Evolutionary conservation across 1,284 basidiomycete genomes (phyloP).

Genomic region (Puccinia coronata): DNA sequence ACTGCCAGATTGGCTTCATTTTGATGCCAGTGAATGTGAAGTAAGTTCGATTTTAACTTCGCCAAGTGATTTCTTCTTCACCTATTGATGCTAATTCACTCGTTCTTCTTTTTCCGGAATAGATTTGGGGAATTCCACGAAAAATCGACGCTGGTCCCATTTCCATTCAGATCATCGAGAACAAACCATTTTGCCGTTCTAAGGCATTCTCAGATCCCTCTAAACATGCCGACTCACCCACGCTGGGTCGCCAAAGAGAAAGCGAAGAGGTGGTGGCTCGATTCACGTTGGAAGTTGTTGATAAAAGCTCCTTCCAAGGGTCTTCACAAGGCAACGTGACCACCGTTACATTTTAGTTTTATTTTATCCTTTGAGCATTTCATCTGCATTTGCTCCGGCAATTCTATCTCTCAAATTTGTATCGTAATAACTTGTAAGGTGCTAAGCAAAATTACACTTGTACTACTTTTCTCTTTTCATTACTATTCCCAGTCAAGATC

Average conservation of each 20-base stretch:
- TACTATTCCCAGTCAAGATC: not conserved
- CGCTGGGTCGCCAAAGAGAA: slow-evolving; percentile 10
- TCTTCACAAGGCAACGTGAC: slow-evolving; percentile 30
- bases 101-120: too few relatives aligned
- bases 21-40: slow-evolving; percentile 45
- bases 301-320: slow-evolving; percentile 23
- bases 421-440: slow-evolving; percentile 16
- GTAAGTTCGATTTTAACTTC: not conserved
- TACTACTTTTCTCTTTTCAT: not conserved
- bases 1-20: slow-evolving; percentile 48
- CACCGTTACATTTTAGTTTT: slow-evolving; percentile 33
- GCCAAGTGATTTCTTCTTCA: too few relatives aligned
- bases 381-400: not conserved
- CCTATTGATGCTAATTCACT: not conserved
- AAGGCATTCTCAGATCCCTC: not conserved
- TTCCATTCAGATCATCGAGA: slow-evolving; percentile 46
- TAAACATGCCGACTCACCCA: not conserved
- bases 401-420: not conserved
- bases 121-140: slow-evolving; percentile 49
- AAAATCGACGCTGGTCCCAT: slow-evolving; percentile 36
- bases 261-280: slow-evolving; percentile 36
- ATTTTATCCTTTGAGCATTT: not conserved
- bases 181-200: slow-evolving; percentile 4
- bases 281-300: slow-evolving; percentile 40
- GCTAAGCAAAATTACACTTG: slow-evolving; percentile 5